Evolutionary conservation across 108 stramenopile species (phyloP).

Genomic region (Cyclostephanos tholiformis): DNA sequence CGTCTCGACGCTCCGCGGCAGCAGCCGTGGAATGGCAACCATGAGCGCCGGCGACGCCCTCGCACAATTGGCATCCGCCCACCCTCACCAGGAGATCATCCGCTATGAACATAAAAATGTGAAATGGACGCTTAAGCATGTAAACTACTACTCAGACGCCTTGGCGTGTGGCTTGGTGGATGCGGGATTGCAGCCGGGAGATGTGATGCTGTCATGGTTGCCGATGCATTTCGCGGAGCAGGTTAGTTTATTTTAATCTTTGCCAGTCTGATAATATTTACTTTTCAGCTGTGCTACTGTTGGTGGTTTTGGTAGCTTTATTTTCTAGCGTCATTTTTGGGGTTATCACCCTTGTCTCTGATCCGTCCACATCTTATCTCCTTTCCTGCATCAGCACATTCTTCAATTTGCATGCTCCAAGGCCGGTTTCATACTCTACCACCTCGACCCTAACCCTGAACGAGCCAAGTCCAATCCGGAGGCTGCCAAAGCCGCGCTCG

Average conservation of each 20-base stretch:
- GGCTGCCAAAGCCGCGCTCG: constrained; percentile 67
- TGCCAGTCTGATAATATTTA: neutral
- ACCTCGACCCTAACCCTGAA: constrained; percentile 66
- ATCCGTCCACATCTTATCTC: neutral
- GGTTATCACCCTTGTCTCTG: neutral
- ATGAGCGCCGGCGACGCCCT: constrained; percentile 49
- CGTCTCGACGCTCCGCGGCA: constrained; percentile 11
- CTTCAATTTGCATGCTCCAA: constrained; percentile 92
- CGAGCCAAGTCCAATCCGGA: constrained; percentile 70
- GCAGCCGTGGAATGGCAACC: constrained; percentile 43
- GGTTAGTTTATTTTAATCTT: constrained; percentile 58
- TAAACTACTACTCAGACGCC: constrained; percentile 76
- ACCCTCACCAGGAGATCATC: constrained; percentile 80
- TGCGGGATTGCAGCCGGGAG: constrained; percentile 77
- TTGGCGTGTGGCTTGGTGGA: constrained; percentile 85
- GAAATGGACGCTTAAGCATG: constrained; percentile 81
- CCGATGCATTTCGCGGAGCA: constrained; percentile 82
- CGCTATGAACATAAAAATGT: constrained; percentile 90
- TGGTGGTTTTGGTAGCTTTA: neutral
- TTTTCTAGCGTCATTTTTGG: neutral
- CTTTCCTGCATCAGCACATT: constrained; percentile 65
- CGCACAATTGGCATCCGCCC: constrained; percentile 61
- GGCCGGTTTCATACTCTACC: constrained; percentile 81
- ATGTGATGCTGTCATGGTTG: constrained; percentile 86
- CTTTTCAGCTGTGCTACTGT: neutral